These are phyloP conservation scores for Fremontodendron californicum DNA, from an alignment of 345 rosid genomes.

Conservation along the genomic window DNA sequence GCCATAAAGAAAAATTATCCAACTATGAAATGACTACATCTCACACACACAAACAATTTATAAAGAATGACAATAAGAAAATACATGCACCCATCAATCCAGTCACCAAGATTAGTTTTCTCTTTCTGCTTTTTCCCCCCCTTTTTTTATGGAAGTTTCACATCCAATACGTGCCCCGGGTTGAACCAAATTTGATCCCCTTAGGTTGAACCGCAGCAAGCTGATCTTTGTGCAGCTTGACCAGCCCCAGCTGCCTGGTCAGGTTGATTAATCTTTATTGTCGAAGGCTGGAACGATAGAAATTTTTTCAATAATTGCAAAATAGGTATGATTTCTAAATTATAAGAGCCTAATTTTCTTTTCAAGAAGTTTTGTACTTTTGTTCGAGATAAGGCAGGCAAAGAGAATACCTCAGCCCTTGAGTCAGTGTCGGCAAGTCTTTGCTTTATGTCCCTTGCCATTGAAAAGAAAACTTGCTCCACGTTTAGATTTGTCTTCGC, in stretches of 20 bases:
- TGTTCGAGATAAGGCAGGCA: background rate
- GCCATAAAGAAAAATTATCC: background rate
- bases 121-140: background rate
- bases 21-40: constrained; percentile 25
- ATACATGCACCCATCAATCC: constrained; percentile 20
- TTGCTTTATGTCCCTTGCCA: constrained; percentile 90
- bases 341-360: background rate
- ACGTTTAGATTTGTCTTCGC: constrained; percentile 94
- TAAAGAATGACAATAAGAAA: constrained; percentile 32
- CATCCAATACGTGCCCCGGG: background rate
- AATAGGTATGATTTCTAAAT: background rate
- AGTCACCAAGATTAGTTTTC: constrained; percentile 23
- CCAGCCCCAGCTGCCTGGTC: constrained; percentile 60
- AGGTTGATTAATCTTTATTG: constrained; percentile 69
- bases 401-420: constrained; percentile 58
- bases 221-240: constrained; percentile 64
- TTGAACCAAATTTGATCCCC: background rate
- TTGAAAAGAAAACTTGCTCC: constrained; percentile 93
- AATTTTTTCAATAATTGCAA: background rate
- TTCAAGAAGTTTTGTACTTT: background rate
- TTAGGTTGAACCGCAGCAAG: constrained; percentile 68
- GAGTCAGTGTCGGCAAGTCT: constrained; percentile 82
- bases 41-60: constrained; percentile 33
- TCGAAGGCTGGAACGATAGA: constrained; percentile 49
- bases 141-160: background rate